Evolutionary conservation across 495 filamentous ascomycete species (phyloP), one percentile per base, ranked within the genome.

Genomic region (Aspergillus coremiiformis): DNA sequence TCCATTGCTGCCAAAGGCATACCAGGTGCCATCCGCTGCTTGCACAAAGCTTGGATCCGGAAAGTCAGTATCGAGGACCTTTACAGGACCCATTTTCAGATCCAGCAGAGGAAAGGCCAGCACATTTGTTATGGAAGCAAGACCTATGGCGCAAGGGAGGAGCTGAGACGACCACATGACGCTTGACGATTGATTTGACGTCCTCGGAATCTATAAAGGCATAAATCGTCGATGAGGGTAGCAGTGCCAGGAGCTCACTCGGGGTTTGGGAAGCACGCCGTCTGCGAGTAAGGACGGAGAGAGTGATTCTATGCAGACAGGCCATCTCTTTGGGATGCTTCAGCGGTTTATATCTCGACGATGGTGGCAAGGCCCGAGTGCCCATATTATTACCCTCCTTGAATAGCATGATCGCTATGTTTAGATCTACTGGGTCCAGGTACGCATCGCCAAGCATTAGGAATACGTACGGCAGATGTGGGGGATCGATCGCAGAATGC

Each of bases 1-100:
- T 6, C 64, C 61, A 22, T 71, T 71, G 5, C 67, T 72, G n/a
- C 61, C 68, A 51, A 68, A 73, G n/a, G 67, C 69, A 52, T 70
- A 73, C 68, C 68, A 70, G 21, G 52, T 57, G 7, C 62, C 63
- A 49, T 69, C 66, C 9, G 53, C 44, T 0, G 56, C 58, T 39
- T 62, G 49, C 17, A 73, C 47, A 48, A 71, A 71, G 26, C 60
- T 62, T 2, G 70, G 70, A 43, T 74, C 70, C 5, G 68, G 64
- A 49, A 73, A 72, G 46, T 71, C 54, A 22, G 63, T 56, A 29
- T 69, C 44, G 15, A 71, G 51, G 10, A 58, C 69, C 17, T 69
- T 45, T 47, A 54, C 59, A 21, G 67, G 32, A 10, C 61, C 65
- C n/a, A 51, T 55, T 4, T 55, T 39, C 49, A 62, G 48, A 11